Evolutionary conservation across 345 rosid genomes (phyloP).

Genomic region (Melaleuca alternifolia): DNA sequence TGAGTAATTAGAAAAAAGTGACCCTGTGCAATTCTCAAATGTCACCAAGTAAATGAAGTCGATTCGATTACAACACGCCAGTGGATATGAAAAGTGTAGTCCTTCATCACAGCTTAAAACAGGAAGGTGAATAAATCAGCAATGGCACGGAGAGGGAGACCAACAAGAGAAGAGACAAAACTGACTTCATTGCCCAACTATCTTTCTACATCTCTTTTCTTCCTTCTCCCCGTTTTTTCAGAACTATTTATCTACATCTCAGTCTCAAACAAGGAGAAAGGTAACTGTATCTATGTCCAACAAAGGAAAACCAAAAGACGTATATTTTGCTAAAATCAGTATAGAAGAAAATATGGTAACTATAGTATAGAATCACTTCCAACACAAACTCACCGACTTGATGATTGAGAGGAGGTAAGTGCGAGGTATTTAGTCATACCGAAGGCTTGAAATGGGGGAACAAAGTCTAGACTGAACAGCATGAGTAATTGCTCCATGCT

Average conservation of each 20-base stretch:
- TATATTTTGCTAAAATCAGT: neutral
- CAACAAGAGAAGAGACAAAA: neutral
- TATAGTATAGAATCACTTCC: neutral
- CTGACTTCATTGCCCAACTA: neutral
- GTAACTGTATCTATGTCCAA: neutral
- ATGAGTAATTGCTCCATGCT: neutral
- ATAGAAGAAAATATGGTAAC: neutral
- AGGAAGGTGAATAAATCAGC: neutral
- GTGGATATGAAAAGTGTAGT: neutral
- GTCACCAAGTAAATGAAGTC: neutral
- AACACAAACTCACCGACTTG: neutral
- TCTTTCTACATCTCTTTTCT: neutral
- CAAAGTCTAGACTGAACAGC: constrained; percentile 2
- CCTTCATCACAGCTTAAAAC: neutral
- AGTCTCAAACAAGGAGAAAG: neutral
- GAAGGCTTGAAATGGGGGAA: neutral
- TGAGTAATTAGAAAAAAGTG: neutral
- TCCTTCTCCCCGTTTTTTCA: neutral
- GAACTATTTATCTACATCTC: neutral
- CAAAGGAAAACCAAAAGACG: neutral
- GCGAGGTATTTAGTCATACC: neutral
- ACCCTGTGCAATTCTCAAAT: neutral
- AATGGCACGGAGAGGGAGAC: neutral
- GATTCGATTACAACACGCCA: neutral
- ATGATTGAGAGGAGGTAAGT: neutral